Conservation (phyloP, 495 filamentous ascomycete species). For the Aspergillus avenaceus region DNA sequence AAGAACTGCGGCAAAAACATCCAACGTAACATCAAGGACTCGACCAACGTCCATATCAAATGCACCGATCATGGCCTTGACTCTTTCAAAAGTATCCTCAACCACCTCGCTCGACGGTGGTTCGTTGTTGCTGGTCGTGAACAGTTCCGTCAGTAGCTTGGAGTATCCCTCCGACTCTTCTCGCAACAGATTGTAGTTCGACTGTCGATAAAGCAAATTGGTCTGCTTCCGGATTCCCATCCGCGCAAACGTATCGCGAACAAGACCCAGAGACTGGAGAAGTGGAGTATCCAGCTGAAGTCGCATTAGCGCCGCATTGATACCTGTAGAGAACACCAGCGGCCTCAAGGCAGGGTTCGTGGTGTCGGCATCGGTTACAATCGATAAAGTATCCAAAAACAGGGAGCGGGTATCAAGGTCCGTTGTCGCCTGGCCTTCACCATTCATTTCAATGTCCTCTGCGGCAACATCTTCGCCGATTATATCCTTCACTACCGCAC, state of each 20-base stretch:
- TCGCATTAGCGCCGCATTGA: constrained; percentile 72
- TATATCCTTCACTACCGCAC: constrained; percentile 70
- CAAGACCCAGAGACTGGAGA: constrained; percentile 68
- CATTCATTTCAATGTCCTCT: constrained; percentile 35
- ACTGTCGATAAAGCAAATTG: constrained; percentile 87
- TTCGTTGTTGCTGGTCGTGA: constrained; percentile 66
- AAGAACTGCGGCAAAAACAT: constrained; percentile 81
- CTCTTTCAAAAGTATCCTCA: constrained; percentile 66
- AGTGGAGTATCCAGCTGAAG: constrained; percentile 73
- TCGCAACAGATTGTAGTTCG: constrained; percentile 90
- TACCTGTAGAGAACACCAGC: constrained; percentile 64
- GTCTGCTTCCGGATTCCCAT: constrained; percentile 85
- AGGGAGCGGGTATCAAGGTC: constrained; percentile 58
- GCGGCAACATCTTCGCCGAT: constrained; percentile 51
- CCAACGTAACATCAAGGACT: constrained; percentile 86
- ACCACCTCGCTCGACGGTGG: constrained; percentile 60
- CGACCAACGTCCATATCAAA: constrained; percentile 93
- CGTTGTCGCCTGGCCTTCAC: constrained; percentile 20
- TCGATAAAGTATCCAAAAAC: constrained; percentile 78
- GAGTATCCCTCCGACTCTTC: constrained; percentile 96
- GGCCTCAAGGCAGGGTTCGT: constrained; percentile 39
- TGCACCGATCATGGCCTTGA: constrained; percentile 88
- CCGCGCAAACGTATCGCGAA: constrained; percentile 78
- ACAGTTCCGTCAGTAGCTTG: constrained; percentile 84
- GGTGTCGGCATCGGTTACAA: constrained; percentile 64